Base-by-base conservation (phyloP, 257 asterid species). In the Osmanthus fragrans region DNA sequence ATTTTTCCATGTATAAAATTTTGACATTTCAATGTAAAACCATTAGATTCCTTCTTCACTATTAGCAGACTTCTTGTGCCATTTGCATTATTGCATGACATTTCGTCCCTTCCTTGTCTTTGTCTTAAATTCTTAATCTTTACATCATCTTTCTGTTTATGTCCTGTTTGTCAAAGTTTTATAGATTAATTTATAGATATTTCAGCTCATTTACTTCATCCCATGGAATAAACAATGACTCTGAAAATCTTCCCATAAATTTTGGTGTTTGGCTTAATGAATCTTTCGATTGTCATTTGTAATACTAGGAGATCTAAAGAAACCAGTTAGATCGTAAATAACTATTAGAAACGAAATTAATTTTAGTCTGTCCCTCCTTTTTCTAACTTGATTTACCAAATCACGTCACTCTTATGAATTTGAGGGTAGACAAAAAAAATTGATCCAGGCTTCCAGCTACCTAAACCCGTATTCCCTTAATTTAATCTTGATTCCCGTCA, bases 21-120 rank as follows among this genome's bases (percentile, higher is more conserved):
- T 63, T 63, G 69, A 63, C 69, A 25, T 25, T 63, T 71, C 73
- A 42, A 73, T 79, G 81, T 34, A 73, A 79, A 72, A 83, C 70
- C 64, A 51, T 21, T 27, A 81, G 33, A 76, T 71, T 51, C 80
- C 66, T 25, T 47, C 2, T 47, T 47, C 56, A 16, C n/a, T 4
- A 1, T 25, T 3, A 49, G 77, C 80, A 40, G 73, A 75, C 76
- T 60, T 60, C 32, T 21, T 32, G 76, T 70, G 4, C 58, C 49
- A 42, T 2, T 42, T 40, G 47, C 49, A 42, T 42, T 2, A 42
- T 42, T 2, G 49, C 16, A 10, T 42, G 49, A 42, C 15, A 42
- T 42, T 42, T 42, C 12, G 42, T 37, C 16, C 49, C 51, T 76
- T 76, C 49, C 51, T 76, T 76, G 68, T 30, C 63, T 33, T 16